phyloP scores from a whole-genome alignment of 139 green algal genomes.

The Volvox reticuliferus region DNA sequence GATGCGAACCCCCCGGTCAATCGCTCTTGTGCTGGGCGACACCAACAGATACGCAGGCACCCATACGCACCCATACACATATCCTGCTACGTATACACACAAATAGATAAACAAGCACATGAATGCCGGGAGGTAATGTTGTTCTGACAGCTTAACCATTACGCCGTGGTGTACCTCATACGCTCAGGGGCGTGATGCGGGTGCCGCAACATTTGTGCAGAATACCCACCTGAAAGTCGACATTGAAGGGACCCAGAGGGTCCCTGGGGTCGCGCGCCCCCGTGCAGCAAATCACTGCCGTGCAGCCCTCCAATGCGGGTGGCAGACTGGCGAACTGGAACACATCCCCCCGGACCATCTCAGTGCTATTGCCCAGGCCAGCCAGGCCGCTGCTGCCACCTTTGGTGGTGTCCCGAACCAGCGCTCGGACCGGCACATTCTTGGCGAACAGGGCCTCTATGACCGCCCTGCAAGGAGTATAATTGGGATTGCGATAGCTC shows the following conservation, averaged over 20 bases:
- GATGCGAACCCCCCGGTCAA: too few species aligned
- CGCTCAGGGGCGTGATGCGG: too few species aligned
- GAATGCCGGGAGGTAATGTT: too few species aligned
- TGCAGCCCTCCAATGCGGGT: conserved; percentile 63
- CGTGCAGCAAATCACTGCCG: conserved; percentile 78
- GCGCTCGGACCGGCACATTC: conserved; percentile 66
- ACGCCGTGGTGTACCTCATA: too few species aligned
- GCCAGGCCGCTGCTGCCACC: conserved; percentile 19
- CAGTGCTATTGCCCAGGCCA: background rate
- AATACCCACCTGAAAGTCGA: conserved; percentile 51
- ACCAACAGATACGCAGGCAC: too few species aligned
- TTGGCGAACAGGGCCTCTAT: conserved; percentile 63
- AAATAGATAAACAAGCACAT: too few species aligned
- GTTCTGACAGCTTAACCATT: too few species aligned
- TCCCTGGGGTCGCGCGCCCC: conserved; percentile 69
- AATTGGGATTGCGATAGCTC: too few species aligned
- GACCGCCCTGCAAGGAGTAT: conserved; percentile 41
- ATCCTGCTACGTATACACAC: too few species aligned
- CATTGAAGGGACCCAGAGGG: conserved; percentile 82
- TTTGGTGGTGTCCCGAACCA: conserved; percentile 71
- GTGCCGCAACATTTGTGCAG: too few species aligned
- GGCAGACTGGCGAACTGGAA: conserved; percentile 73
- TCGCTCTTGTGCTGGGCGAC: too few species aligned
- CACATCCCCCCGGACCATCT: conserved; percentile 73
- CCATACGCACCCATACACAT: too few species aligned